Evolutionary conservation across 371 early-diverging fungal genomes (phyloP), one percentile per base, ranked within the genome.

Genomic region (Actinomucor elegans): DNA sequence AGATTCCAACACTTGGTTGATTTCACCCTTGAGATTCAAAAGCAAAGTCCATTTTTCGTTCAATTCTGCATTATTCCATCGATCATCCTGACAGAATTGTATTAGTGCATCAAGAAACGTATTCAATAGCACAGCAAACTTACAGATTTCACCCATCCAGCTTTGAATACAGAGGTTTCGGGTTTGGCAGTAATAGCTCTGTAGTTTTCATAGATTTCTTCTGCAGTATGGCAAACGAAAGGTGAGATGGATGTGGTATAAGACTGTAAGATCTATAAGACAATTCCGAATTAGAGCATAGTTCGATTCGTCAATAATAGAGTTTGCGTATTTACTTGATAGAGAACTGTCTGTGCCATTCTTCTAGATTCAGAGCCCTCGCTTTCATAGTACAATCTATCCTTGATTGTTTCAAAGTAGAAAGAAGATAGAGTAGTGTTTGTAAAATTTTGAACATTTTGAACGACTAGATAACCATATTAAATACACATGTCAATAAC

Each of bases 341-440:
- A 86, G 6, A 92, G 67, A 2, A 85, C 88, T 0, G 90, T 85
- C 54, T 90, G 89, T 28, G 85, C 85, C 29, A 79, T 77, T 23
- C 80, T 73, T 38, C 94, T 80, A 32, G 75, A 48, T 1, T 32
- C 23, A 0, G 67, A 52, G 2, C 59, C 52, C 17, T 47, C 47
- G 17, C 60, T 29, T 32, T 87, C 84, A 20, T 87, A 85, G 42
- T 94, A 94, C 9, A 94, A 68, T 38, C 90, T 76, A 58, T 94
- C 94, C 74, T 94, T 94, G 66, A 88, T 76, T 7, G 85, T 70
- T 49, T 93, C 94, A 73, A 93, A 86, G 64, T 94, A 94, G 47
- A 90, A 87, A 0, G 91, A 81, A 1, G 94, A 93, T 5, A 92
- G 70, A 2, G 75, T 64, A 2, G 74, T 76, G 54, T 82, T 88